Evolutionary conservation across 768 basidiomycete genomes (phyloP), one percentile per base, ranked within the genome.

Genomic region (Termitomyces sp.): DNA sequence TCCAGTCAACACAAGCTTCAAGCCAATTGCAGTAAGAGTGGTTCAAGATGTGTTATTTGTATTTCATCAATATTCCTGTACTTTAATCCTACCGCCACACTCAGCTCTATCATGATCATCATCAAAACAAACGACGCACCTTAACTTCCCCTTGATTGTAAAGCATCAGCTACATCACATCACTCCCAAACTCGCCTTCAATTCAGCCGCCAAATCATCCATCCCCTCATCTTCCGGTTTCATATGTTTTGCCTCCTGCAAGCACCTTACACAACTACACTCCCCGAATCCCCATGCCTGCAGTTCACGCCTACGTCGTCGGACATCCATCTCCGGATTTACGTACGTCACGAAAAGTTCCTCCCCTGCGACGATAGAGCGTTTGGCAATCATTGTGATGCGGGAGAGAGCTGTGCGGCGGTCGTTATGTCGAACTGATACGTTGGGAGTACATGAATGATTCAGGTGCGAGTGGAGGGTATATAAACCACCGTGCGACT

Each of bases 401-500:
- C 91, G 83, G 7, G 87, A 78, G 56, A 92, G 85, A 1, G 87
- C 80, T 2, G 77, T 83, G 52, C 82, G 83, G 63, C 79, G 81
- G 69, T 91, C 87, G 58, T 91, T 72, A 68, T 93, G 93, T 2
- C 88, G 85, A 16, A 90, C 85, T 18, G 91, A 89, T 50, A 87
- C 65, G 70, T 93, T 95, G 0, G 94, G 92, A 18, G 75, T 70
- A 71, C 94, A 97, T 7, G 81, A 81, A 70, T 97, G 94, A 71
- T 96, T 97, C 33, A 95, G 71, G 64, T 95, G 91, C 2, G 93
- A 88, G 69, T 95, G 93, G 5, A 95, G 79, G 23, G 80, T 82
- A 72, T 95, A 96, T 10, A 96, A 75, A 2, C 93, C 93, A 2
- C 92, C 93, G 56, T 94, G 91, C 2, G 88, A 83, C 73, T 95